Conservation (phyloP, 306 rosid genomes). For the Castanopsis chinensis region DNA sequence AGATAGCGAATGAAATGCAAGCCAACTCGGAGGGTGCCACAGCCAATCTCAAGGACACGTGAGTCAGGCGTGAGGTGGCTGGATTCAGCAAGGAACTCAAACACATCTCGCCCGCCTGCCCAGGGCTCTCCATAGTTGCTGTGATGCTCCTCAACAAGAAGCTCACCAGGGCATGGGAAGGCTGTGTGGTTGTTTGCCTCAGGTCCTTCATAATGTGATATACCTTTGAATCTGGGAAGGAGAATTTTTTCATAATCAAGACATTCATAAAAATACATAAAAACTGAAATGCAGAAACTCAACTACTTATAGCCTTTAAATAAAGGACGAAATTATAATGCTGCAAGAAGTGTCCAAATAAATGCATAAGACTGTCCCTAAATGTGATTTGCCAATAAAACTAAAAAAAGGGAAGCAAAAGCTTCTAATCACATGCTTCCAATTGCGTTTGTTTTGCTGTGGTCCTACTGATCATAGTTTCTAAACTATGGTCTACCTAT, state of each 20-base stretch:
- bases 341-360: neutral
- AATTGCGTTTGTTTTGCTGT: neutral
- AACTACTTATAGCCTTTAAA: neutral
- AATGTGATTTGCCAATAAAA: neutral
- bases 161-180: conserved; percentile 86
- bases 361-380: neutral
- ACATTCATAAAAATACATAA: neutral
- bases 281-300: neutral
- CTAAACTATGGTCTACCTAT: neutral
- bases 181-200: conserved; percentile 64
- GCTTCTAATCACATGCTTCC: neutral
- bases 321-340: neutral
- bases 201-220: conserved; percentile 76
- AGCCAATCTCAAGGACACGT: conserved; percentile 76
- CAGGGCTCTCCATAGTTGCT: conserved; percentile 97
- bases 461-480: neutral
- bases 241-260: neutral
- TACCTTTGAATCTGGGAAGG: conserved; percentile 66
- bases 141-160: conserved; percentile 88
- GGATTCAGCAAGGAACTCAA: conserved; percentile 75
- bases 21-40: conserved; percentile 94
- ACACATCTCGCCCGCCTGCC: conserved; percentile 95
- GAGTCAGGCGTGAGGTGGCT: conserved; percentile 57
- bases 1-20: conserved; percentile 81
- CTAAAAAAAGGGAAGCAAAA: neutral